Evolutionary conservation across 2,329 filamentous ascomycete genomes (phyloP).

Genomic region (Claviceps spartinae): DNA sequence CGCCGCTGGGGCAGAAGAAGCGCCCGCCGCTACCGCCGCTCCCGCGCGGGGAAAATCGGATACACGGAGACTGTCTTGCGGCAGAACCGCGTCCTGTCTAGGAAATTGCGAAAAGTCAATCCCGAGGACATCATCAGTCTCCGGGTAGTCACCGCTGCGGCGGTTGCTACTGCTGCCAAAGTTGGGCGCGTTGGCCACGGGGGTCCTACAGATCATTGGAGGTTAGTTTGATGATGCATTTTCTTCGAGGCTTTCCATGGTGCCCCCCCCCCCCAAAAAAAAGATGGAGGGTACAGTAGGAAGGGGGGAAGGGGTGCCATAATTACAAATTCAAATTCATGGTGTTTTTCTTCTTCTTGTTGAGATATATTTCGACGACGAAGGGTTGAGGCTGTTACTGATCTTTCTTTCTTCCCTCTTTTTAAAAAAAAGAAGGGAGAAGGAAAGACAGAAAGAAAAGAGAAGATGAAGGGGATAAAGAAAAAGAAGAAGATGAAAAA

Average conservation of each 20-base stretch:
- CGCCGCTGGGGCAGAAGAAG: neutral
- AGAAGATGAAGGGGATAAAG: too few relatives aligned
- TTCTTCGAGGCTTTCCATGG: neutral
- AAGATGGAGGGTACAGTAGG: too few relatives aligned
- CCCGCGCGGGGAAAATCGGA: neutral
- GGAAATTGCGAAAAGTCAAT: conserved; percentile 3
- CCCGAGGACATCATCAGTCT: neutral
- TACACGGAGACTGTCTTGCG: conserved; percentile 2
- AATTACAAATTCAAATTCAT: neutral
- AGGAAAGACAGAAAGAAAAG: too few relatives aligned
- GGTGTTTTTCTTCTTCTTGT: neutral
- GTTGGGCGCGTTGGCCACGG: conserved; percentile 1
- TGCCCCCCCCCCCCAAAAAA: too few relatives aligned
- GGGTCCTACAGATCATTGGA: neutral
- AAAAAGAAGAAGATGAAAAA: neutral
- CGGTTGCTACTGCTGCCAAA: neutral
- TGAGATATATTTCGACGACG: too few relatives aligned
- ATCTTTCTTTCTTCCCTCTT: too few relatives aligned
- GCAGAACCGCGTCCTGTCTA: neutral
- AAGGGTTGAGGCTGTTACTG: too few relatives aligned
- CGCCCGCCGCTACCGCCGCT: neutral
- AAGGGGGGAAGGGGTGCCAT: too few relatives aligned
- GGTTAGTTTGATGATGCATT: neutral
- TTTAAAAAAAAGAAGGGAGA: too few relatives aligned
- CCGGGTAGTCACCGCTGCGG: neutral